Evolutionary conservation across 2,329 filamentous ascomycete species (phyloP).

Genomic region (Nemania sp.): DNA sequence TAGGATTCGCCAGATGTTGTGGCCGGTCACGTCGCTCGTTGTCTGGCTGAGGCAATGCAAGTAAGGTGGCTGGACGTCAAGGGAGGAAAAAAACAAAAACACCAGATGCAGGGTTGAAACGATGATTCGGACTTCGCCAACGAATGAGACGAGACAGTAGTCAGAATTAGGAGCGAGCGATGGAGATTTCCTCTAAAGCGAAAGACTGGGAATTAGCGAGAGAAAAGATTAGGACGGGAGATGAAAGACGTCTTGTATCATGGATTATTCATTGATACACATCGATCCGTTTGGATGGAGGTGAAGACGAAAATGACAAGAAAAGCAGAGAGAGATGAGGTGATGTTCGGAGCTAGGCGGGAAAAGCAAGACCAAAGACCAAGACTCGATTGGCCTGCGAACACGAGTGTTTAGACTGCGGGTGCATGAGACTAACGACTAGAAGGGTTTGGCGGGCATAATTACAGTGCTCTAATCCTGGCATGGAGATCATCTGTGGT

Average conservation of each 20-base stretch:
- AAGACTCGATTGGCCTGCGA: constrained; percentile 37
- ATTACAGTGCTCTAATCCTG: constrained; percentile 15
- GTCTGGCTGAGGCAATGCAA: constrained; percentile 30
- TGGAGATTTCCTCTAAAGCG: constrained; percentile 43
- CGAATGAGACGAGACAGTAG: constrained; percentile 34
- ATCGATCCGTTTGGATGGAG: constrained; percentile 18
- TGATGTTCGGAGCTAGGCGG: constrained; percentile 30
- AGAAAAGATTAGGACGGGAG: constrained; percentile 23
- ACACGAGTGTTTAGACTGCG: constrained; percentile 40
- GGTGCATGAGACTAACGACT: constrained; percentile 36
- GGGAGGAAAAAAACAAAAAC: constrained; percentile 39
- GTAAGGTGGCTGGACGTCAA: constrained; percentile 36
- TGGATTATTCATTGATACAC: constrained; percentile 41
- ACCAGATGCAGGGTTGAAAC: constrained; percentile 39
- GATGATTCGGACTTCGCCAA: constrained; percentile 42
- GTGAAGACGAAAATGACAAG: constrained; percentile 37
- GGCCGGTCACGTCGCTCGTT: constrained; percentile 18
- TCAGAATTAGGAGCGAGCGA: constrained; percentile 45
- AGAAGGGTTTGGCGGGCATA: constrained; percentile 40
- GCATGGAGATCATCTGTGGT: constrained; percentile 34
- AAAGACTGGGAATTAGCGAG: constrained; percentile 43
- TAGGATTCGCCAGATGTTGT: constrained; percentile 25
- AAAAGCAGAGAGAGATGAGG: constrained; percentile 32
- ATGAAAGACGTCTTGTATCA: constrained; percentile 25
- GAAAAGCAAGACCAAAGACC: constrained; percentile 35